These are phyloP conservation scores for Serendipita sp. DNA, from an alignment of 768 basidiomycete genomes.

Conservation along the genomic window DNA sequence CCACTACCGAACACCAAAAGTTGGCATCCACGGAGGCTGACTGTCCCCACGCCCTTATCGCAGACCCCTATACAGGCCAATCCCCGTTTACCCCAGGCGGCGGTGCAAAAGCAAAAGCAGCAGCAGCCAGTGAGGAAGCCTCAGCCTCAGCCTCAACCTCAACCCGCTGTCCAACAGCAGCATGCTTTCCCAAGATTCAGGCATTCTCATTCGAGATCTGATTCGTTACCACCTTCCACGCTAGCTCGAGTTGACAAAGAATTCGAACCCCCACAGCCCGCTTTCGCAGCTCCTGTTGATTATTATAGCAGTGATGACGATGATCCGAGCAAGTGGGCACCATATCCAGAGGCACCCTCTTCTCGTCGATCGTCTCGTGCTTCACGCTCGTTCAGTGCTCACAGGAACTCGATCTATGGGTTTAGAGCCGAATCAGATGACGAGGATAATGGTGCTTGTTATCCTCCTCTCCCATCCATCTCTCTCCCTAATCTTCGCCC, in stretches of 20 bases:
- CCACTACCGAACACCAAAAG: neutral
- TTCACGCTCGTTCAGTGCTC: neutral
- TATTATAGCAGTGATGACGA: slow-evolving; percentile 6
- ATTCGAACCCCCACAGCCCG: neutral
- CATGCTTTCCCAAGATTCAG: neutral
- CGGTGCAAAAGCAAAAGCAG: neutral
- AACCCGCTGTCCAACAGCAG: neutral
- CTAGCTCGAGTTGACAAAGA: neutral
- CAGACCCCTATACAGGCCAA: neutral
- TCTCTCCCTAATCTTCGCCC: neutral
- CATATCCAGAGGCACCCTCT: neutral
- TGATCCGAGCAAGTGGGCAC: slow-evolving; percentile 5
- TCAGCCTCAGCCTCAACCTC: neutral
- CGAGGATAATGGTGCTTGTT: neutral
- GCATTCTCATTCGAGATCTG: neutral
- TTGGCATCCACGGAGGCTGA: neutral
- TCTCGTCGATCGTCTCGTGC: neutral
- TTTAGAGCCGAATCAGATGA: neutral
- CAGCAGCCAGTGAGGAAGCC: neutral
- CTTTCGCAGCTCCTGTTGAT: neutral
- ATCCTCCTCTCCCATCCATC: neutral
- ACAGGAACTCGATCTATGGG: neutral
- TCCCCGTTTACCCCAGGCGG: neutral
- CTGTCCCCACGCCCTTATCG: neutral
- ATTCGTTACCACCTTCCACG: neutral